Base-by-base conservation (phyloP, 768 basidiomycete genomes). In the Lenzites betulinus region DNA sequence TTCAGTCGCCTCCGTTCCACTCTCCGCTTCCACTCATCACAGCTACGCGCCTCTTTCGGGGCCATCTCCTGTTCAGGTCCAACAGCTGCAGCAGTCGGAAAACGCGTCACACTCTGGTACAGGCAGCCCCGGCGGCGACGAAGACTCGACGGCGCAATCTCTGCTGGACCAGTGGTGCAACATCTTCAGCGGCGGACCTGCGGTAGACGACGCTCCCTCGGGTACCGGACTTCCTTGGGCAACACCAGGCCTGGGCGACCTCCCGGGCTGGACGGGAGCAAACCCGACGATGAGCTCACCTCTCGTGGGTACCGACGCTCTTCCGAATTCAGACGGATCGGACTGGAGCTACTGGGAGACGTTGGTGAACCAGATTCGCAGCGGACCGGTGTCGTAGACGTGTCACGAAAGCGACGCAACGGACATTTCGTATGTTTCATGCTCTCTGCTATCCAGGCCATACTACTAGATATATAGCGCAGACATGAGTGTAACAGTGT, bases 331-430 rank as follows among this genome's bases (percentile, higher is more conserved):
- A 48, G 88, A 88, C 60, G 86, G 84, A 7, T 80, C 83, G 15
- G 90, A 92, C 73, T 90, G 86, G 83, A 83, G 76, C 58, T 92
- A 92, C 67, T 92, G 90, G 90, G 90, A 92, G 69, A 84, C 85
- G 20, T 71, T 92, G 62, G 86, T 92, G n/a, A 87, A 75, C 59
- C 76, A 77, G 64, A 77, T 80, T 59, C 77, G 78, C 57, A 73
- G 74, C 39, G 75, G 77, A 7, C 70, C 77, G 22, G 64, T 73
- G 39, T 63, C 62, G 23, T 63, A 54, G 57, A 44, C n/a, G n/a
- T n/a, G n/a, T n/a, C 7, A 16, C 8, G 3, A 7, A 42, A 8
- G 28, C n/a, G 28, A 18, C 26, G 43, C 46, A 23, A 43, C 18
- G 42, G 42, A 20, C 30, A 33, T 18, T 20, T 43, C 18, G 42